Evolutionary conservation across 192 early-diverging fungal species (phyloP).

Genomic region (Chytriomyces confervae): DNA sequence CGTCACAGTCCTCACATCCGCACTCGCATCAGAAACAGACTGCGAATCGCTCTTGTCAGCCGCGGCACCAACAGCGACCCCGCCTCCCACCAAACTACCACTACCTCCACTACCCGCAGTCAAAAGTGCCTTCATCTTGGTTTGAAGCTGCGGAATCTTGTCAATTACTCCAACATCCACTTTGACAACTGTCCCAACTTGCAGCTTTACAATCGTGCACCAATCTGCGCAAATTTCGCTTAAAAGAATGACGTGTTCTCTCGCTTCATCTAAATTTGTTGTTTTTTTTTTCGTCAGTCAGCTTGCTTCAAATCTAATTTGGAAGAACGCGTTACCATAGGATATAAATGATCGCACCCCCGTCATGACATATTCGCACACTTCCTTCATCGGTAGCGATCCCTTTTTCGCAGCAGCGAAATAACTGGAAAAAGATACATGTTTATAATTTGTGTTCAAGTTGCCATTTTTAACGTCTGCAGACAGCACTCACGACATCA

Average conservation of each 20-base stretch:
- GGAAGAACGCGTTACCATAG: conserved; percentile 23
- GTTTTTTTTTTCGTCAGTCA: not conserved
- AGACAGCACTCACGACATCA: conserved; percentile 35
- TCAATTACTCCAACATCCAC: not conserved
- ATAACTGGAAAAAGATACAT: conserved; percentile 6
- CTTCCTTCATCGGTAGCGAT: conserved; percentile 37
- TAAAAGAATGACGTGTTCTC: conserved; percentile 37
- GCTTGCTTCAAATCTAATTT: not conserved
- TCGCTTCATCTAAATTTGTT: conserved; percentile 37
- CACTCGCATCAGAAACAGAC: no score
- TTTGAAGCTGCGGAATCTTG: not conserved
- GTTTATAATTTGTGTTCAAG: not conserved
- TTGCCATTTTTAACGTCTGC: not conserved
- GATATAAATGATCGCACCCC: conserved; percentile 31
- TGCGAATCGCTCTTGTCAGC: no score
- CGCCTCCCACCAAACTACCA: no score
- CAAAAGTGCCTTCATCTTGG: conserved; percentile 19
- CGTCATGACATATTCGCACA: conserved; percentile 34
- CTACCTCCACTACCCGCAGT: no score
- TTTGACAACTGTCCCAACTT: conserved; percentile 20
- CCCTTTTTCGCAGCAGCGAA: conserved; percentile 29
- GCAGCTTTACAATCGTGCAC: conserved; percentile 35
- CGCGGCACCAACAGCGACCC: no score
- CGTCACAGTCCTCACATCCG: no score
- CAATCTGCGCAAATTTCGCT: conserved; percentile 40